Evolutionary conservation across 768 basidiomycete genomes (phyloP), one percentile per base, ranked within the genome.

Genomic region (Paxillus involutus): DNA sequence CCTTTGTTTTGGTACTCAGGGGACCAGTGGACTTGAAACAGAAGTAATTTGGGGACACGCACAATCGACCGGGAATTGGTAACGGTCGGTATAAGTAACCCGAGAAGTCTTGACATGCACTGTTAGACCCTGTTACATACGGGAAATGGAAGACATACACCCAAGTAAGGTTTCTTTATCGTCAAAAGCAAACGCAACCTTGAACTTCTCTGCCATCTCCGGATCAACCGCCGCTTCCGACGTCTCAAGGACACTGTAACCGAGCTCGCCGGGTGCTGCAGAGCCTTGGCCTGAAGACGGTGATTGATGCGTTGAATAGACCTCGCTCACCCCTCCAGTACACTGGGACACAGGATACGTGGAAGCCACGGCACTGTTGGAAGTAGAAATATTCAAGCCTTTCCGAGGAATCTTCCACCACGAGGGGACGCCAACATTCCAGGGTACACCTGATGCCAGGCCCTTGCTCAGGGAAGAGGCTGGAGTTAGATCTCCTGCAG

Each of bases 1-100:
- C 96, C 75, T 85, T 83, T 12, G 94, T 98, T 67, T 87, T 89
- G 42, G 81, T 76, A 49, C 89, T 82, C 46, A 96, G 67, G 30
- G 89, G 82, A 5, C 92, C 85, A 41, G 83, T 89, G 5, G 95
- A 94, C 65, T 92, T 91, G 82, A 98, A 99, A 73, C 94, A 97
- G 70, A 98, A 89, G 69, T 84, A 88, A 69, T 91, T 93, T 11
- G 83, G 85, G n/a, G 96, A 96, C 56, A 98, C 81, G 65, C 89
- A 98, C 29, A 98, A 80, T 48, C 88, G 81, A 7, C 96, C 96
- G 55, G 80, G 89, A 12, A 96, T 80, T 0, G 97, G 96, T n/a
- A 99, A 70, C 24, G 96, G 78, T 52, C 96, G 81, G 71, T 86
- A 93, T 41, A 98, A 77, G 69, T 92, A 97, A 10, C 94, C 94